Conservation (phyloP, 371 early-diverging fungal genomes). For the Mucor saturninus region DNA sequence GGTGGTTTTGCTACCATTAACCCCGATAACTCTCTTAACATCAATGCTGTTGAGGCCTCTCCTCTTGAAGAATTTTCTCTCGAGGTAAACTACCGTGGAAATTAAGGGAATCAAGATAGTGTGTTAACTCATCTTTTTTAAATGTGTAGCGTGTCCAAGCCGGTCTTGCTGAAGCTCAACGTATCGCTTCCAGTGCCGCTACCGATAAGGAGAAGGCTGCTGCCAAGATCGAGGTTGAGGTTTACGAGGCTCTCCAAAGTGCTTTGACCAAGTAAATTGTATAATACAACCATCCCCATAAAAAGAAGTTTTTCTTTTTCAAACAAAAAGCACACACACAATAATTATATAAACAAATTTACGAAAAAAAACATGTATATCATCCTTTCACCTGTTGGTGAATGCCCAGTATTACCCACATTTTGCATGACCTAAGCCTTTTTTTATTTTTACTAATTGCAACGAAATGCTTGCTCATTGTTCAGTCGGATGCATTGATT, state of each 20-base stretch:
- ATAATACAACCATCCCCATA: not conserved
- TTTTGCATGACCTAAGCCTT: too few relatives aligned
- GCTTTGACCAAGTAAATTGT: slow-evolving; percentile 59
- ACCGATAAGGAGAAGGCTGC: slow-evolving; percentile 85
- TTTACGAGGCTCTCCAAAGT: slow-evolving; percentile 84
- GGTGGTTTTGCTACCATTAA: slow-evolving; percentile 98
- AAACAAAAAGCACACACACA: not conserved
- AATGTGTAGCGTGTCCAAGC: slow-evolving; percentile 69
- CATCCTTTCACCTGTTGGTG: too few relatives aligned
- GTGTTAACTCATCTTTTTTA: not conserved
- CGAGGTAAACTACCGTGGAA: slow-evolving; percentile 51
- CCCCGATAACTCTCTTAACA: slow-evolving; percentile 95
- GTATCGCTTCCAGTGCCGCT: slow-evolving; percentile 57
- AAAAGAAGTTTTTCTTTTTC: not conserved
- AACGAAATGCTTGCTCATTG: too few relatives aligned
- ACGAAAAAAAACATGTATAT: not conserved
- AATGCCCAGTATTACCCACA: too few relatives aligned
- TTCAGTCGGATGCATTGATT: too few relatives aligned
- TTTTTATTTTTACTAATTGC: too few relatives aligned
- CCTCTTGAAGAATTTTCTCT: slow-evolving; percentile 86
- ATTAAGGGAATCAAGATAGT: too few relatives aligned
- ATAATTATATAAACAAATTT: slow-evolving; percentile 4
- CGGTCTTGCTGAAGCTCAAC: slow-evolving; percentile 87
- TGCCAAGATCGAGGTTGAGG: slow-evolving; percentile 89
- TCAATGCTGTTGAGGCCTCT: slow-evolving; percentile 96